These are phyloP conservation scores for Cladosporium austrohemisphaericum DNA, from an alignment of 2,329 filamentous ascomycete species.

Conservation along the genomic window DNA sequence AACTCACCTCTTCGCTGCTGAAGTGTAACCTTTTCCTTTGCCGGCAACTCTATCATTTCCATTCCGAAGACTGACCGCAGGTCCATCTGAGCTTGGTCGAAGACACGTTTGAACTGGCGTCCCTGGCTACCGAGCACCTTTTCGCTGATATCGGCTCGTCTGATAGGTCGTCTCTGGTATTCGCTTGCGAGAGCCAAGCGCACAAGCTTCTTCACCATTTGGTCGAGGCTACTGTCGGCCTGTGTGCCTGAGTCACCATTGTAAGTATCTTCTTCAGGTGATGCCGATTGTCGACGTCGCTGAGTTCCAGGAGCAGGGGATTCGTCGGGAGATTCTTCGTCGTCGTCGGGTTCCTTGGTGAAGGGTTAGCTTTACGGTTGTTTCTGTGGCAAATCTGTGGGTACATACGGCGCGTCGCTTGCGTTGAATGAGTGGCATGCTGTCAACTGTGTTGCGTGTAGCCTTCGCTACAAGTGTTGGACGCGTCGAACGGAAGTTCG, in stretches of 20 bases:
- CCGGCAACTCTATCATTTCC: slow-evolving; percentile 80
- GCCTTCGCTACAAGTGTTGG: too few species aligned
- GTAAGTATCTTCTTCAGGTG: slow-evolving; percentile 20
- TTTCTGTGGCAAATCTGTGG: not conserved
- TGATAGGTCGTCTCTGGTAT: slow-evolving; percentile 55
- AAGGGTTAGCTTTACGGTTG: not conserved
- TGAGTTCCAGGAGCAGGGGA: slow-evolving; percentile 30
- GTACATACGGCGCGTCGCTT: slow-evolving; percentile 29
- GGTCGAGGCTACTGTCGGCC: slow-evolving; percentile 31
- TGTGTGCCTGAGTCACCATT: slow-evolving; percentile 27
- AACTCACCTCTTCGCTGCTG: slow-evolving; percentile 68
- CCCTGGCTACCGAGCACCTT: slow-evolving; percentile 69
- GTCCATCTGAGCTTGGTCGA: slow-evolving; percentile 69
- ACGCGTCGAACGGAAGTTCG: too few species aligned
- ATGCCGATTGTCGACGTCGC: slow-evolving; percentile 23
- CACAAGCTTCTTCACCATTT: slow-evolving; percentile 59
- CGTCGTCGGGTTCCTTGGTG: slow-evolving; percentile 23
- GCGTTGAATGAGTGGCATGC: slow-evolving; percentile 21
- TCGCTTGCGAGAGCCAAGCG: slow-evolving; percentile 60
- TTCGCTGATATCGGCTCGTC: slow-evolving; percentile 54
- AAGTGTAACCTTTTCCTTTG: slow-evolving; percentile 74
- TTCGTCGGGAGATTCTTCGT: slow-evolving; percentile 21
- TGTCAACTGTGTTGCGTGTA: not conserved
- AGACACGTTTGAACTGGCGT: slow-evolving; percentile 71
- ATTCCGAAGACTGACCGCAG: slow-evolving; percentile 79